phyloP scores from a whole-genome alignment of 169 alveolate species.

The Cryptosporidium ubiquitum region DNA sequence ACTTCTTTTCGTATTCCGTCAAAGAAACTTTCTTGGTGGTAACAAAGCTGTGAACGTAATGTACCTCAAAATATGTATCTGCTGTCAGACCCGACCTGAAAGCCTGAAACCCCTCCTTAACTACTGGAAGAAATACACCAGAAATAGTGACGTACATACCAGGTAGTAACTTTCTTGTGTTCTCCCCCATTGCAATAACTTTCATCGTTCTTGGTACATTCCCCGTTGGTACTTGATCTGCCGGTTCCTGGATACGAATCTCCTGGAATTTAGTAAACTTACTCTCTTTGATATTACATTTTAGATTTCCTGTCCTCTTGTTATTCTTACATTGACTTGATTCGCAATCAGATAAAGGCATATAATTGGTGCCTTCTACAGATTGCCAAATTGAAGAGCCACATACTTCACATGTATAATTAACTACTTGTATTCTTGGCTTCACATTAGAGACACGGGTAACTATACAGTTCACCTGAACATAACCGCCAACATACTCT shows the following conservation, averaged over 20 bases:
- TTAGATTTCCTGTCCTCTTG: conserved; percentile 86
- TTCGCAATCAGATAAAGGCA: conserved; percentile 93
- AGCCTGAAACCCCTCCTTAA: conserved; percentile 83
- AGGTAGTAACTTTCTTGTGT: conserved; percentile 85
- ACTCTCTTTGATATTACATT: conserved; percentile 79
- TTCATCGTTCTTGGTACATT: conserved; percentile 93
- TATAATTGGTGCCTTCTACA: conserved; percentile 86
- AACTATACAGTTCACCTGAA: conserved; percentile 88
- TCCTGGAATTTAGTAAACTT: conserved; percentile 92
- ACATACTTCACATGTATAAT: conserved; percentile 95
- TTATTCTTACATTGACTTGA: conserved; percentile 87
- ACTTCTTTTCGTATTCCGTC: conserved; percentile 78
- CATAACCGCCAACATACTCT: conserved; percentile 89
- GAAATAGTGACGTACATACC: conserved; percentile 88
- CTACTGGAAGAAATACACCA: conserved; percentile 90
- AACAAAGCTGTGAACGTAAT: conserved; percentile 74
- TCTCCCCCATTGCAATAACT: conserved; percentile 88
- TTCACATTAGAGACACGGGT: conserved; percentile 92
- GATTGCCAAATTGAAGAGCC: conserved; percentile 88
- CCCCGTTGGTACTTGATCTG: conserved; percentile 94
- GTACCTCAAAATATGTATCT: conserved; percentile 85
- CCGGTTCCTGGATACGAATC: conserved; percentile 93
- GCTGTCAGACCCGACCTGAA: conserved; percentile 80
- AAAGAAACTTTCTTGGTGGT: conserved; percentile 79
- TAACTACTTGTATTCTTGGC: conserved; percentile 93